phyloP scores from a whole-genome alignment of 2,329 filamentous ascomycete species.

The Sporothrix sp. region DNA sequence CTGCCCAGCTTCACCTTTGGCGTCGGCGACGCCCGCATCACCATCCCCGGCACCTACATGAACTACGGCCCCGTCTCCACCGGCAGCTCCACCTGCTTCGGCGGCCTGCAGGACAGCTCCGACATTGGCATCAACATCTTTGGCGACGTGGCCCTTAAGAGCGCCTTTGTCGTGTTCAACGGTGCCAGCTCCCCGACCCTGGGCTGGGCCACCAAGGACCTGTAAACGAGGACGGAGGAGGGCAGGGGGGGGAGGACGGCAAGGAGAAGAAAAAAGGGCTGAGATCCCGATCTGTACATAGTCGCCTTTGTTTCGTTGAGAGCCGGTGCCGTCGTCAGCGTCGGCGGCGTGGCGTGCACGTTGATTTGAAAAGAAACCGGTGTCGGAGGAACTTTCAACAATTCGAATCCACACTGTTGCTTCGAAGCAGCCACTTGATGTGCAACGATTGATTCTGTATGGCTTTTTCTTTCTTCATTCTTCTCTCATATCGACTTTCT shows the following conservation, averaged over 20 bases:
- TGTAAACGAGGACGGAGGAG: slow-evolving; percentile 4
- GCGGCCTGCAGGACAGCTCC: slow-evolving; percentile 25
- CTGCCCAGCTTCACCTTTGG: slow-evolving; percentile 29
- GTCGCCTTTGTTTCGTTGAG: background rate
- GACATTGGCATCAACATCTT: slow-evolving; percentile 23
- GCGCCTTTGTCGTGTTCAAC: slow-evolving; percentile 26
- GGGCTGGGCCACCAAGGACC: slow-evolving; percentile 19
- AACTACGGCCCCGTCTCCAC: slow-evolving; percentile 24
- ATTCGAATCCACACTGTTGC: no score
- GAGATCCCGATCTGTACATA: background rate
- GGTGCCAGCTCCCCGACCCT: slow-evolving; percentile 24
- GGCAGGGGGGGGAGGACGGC: background rate
- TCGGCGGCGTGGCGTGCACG: no score
- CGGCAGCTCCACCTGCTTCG: slow-evolving; percentile 29
- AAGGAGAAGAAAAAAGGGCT: background rate
- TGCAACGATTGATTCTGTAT: no score
- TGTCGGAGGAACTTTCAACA: no score
- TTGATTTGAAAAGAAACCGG: no score
- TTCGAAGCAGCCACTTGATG: no score
- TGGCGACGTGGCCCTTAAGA: slow-evolving; percentile 25
- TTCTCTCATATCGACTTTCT: no score
- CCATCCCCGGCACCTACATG: slow-evolving; percentile 26
- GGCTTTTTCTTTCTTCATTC: no score
- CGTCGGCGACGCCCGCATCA: slow-evolving; percentile 25
- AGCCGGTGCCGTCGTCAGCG: no score